A percentile compares a stretch with the other conserved stretches of the same genome.
Evolutionary conservation across 1,139 yeast species (phyloP).

Genomic region (Magnusiomyces sp.): DNA sequence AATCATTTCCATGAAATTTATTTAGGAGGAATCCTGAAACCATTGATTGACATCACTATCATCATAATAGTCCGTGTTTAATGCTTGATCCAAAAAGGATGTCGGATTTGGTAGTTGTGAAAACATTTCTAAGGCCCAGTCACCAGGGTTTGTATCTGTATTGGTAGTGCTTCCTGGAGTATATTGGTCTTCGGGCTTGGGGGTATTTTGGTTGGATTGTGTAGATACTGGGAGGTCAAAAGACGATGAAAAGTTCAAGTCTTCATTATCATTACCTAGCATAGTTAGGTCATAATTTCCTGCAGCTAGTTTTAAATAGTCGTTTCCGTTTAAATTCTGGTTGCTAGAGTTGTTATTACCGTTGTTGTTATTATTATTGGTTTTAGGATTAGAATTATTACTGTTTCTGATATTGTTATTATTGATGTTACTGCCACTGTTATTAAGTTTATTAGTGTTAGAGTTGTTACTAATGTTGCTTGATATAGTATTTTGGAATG

Average conservation of each 20-base stretch:
- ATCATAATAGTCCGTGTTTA: slow-evolving; percentile 5
- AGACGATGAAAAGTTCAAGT: no score
- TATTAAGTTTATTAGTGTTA: not conserved
- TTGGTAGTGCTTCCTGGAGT: not conserved
- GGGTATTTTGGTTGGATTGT: not conserved
- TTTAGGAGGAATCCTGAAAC: not conserved
- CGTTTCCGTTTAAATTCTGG: not conserved
- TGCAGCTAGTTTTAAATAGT: no score
- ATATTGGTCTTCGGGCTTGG: not conserved
- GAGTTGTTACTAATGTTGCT: not conserved
- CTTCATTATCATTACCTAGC: no score
- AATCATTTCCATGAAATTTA: not conserved
- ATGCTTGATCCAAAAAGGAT: slow-evolving; percentile 30
- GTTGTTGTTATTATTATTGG: not conserved
- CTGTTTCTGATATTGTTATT: not conserved
- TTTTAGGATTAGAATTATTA: slow-evolving; percentile 1
- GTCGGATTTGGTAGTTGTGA: slow-evolving; percentile 33
- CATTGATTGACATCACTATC: slow-evolving; percentile 1
- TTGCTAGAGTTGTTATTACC: not conserved
- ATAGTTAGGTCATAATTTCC: no score
- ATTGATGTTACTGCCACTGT: slow-evolving; percentile 3
- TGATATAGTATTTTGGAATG: not conserved
- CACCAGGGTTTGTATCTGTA: slow-evolving; percentile 20
- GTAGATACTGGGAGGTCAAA: no score
- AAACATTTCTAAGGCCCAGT: slow-evolving; percentile 29